Conservation (phyloP, 805 yeast genomes). For the Saturnispora halmiae region DNA sequence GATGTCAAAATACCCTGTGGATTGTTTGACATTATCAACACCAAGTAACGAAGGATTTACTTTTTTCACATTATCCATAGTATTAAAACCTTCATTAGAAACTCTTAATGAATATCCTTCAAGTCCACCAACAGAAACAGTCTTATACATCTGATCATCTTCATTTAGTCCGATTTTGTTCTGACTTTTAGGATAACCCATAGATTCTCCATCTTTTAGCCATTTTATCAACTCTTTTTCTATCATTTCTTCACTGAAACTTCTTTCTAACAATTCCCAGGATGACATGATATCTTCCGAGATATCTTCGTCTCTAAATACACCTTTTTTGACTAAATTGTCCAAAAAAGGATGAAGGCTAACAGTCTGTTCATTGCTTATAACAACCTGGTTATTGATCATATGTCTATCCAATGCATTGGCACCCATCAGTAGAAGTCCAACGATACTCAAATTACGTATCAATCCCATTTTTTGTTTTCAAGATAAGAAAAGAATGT, state of each 20-base stretch:
- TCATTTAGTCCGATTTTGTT: not conserved
- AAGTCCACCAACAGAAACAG: slow-evolving; percentile 11
- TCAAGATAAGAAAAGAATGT: no score
- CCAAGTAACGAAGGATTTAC: slow-evolving; percentile 58
- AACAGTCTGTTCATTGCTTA: not conserved
- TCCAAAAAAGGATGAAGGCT: slow-evolving; percentile 8
- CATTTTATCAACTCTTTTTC: not conserved
- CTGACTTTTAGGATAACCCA: not conserved
- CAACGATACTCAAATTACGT: no score
- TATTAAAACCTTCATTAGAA: not conserved
- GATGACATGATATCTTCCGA: slow-evolving; percentile 6
- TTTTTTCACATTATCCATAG: not conserved
- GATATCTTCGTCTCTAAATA: slow-evolving; percentile 4
- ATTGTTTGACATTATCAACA: slow-evolving; percentile 73
- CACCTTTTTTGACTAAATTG: slow-evolving; percentile 9
- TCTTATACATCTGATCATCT: slow-evolving; percentile 1
- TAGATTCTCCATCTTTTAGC: slow-evolving; percentile 3
- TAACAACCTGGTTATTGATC: no score
- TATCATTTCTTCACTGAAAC: slow-evolving; percentile 3
- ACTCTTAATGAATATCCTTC: slow-evolving; percentile 23
- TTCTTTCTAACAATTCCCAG: slow-evolving; percentile 12
- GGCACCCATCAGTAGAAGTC: no score
- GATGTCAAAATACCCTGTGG: slow-evolving; percentile 78
- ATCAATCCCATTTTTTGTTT: no score
- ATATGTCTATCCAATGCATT: no score